A percentile compares a stretch with the other conserved stretches of the same genome.
Evolutionary conservation across 805 yeast species (phyloP).

Genomic region (Suhomyces canberraensis): DNA sequence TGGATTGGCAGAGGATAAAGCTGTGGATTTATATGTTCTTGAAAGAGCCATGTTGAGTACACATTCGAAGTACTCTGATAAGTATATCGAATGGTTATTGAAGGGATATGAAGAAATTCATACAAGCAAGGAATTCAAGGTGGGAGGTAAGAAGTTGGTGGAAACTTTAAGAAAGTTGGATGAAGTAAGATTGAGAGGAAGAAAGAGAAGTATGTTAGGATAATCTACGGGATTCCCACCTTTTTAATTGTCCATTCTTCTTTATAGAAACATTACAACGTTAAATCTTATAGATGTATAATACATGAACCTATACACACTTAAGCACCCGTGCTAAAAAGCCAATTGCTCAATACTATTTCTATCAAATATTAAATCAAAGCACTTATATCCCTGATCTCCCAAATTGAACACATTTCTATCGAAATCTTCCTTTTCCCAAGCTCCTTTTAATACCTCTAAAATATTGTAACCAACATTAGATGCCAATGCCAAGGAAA

Average conservation of each 20-base stretch:
- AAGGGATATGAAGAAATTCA: slow-evolving; percentile 59
- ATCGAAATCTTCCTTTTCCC: slow-evolving; percentile 9
- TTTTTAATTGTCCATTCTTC: no score
- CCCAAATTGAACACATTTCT: slow-evolving; percentile 4
- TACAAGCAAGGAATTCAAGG: slow-evolving; percentile 23
- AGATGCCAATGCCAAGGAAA: slow-evolving; percentile 4
- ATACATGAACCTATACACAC: no score
- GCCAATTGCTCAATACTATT: slow-evolving; percentile 7
- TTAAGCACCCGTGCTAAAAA: slow-evolving; percentile 4
- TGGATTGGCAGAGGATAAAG: slow-evolving; percentile 80
- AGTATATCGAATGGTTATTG: slow-evolving; percentile 67
- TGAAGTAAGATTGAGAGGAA: slow-evolving; percentile 86
- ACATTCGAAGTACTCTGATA: slow-evolving; percentile 69
- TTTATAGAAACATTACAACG: no score
- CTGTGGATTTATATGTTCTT: slow-evolving; percentile 92
- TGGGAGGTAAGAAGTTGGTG: slow-evolving; percentile 38
- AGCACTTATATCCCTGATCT: slow-evolving; percentile 11
- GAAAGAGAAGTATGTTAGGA: slow-evolving; percentile 95
- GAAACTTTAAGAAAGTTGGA: slow-evolving; percentile 67
- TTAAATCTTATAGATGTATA: no score
- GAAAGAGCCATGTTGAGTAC: slow-evolving; percentile 91
- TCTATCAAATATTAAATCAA: slow-evolving; percentile 12
- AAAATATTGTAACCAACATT: slow-evolving; percentile 10
- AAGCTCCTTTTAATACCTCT: slow-evolving; percentile 4
- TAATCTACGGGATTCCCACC: no score